Conservation (phyloP, 352 stramenopile species). For the Pythium insidiosum region DNA sequence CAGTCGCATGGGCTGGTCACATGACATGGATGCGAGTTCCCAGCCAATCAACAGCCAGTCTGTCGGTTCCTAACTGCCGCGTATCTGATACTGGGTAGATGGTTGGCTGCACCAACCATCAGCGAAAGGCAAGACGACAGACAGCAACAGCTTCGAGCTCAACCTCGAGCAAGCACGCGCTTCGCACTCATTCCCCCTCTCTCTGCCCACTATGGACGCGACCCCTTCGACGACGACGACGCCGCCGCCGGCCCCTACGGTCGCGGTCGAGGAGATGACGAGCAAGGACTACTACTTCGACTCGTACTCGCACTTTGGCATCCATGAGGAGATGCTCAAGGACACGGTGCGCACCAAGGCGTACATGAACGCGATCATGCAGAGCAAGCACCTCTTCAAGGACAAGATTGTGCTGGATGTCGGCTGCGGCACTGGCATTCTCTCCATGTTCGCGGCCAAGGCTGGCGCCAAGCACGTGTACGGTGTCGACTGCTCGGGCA, state of each 20-base stretch:
- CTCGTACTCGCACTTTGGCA: slow-evolving; percentile 97
- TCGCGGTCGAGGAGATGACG: slow-evolving; percentile 47
- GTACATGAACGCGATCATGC: slow-evolving; percentile 97
- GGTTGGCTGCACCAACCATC: too few relatives aligned
- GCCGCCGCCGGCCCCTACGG: slow-evolving; percentile 13
- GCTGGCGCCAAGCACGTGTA: slow-evolving; percentile 89
- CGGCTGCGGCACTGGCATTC: slow-evolving; percentile 95
- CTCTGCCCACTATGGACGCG: not conserved
- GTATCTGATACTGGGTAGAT: too few relatives aligned
- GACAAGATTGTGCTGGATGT: slow-evolving; percentile 97
- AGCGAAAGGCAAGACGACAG: too few relatives aligned
- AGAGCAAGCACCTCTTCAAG: slow-evolving; percentile 96
- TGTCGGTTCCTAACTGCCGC: too few relatives aligned
- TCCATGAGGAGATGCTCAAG: slow-evolving; percentile 95
- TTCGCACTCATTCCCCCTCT: too few relatives aligned
- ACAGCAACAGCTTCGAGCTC: too few relatives aligned
- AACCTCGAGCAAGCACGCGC: too few relatives aligned
- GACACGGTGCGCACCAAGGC: slow-evolving; percentile 93
- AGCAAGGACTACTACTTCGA: slow-evolving; percentile 99
- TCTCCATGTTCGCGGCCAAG: slow-evolving; percentile 96
- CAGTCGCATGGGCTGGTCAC: too few relatives aligned
- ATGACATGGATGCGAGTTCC: too few relatives aligned
- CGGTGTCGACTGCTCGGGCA: slow-evolving; percentile 93
- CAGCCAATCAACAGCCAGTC: too few relatives aligned
- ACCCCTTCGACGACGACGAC: slow-evolving; percentile 24